phyloP scores from a whole-genome alignment of 2,329 filamentous ascomycete genomes.

The Diplocarpon rosae region DNA sequence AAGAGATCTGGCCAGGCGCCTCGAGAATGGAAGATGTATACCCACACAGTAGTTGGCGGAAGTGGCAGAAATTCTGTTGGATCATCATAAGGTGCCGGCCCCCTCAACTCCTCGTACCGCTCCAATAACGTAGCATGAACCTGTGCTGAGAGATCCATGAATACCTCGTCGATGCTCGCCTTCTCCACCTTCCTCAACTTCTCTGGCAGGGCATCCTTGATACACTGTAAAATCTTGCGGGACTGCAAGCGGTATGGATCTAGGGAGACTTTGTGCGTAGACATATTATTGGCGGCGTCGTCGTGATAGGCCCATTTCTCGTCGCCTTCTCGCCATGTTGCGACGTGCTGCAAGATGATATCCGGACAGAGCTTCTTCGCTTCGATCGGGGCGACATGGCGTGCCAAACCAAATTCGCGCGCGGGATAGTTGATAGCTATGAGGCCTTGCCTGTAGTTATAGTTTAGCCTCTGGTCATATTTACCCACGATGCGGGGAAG shows the following conservation, averaged over 20 bases:
- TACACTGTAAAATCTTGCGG: slow-evolving; percentile 65
- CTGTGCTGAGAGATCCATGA: slow-evolving; percentile 80
- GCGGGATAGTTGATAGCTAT: slow-evolving; percentile 97
- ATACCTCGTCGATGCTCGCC: slow-evolving; percentile 91
- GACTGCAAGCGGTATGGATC: slow-evolving; percentile 86
- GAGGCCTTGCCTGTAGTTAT: slow-evolving; percentile 57
- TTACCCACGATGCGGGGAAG: neutral
- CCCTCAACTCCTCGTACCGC: slow-evolving; percentile 61
- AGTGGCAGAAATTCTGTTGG: slow-evolving; percentile 59
- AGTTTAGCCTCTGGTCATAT: neutral
- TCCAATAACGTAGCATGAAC: slow-evolving; percentile 65
- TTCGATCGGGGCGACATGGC: slow-evolving; percentile 70
- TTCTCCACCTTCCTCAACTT: slow-evolving; percentile 73
- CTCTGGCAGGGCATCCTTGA: slow-evolving; percentile 62
- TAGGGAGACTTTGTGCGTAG: slow-evolving; percentile 83
- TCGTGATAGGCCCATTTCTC: slow-evolving; percentile 84
- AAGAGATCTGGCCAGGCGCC: neutral
- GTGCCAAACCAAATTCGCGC: slow-evolving; percentile 64
- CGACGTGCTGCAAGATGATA: slow-evolving; percentile 82
- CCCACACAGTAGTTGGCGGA: slow-evolving; percentile 52
- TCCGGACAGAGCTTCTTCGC: slow-evolving; percentile 79
- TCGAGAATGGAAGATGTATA: neutral
- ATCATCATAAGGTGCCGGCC: slow-evolving; percentile 63
- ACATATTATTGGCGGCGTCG: slow-evolving; percentile 68
- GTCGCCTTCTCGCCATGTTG: slow-evolving; percentile 88